Conservation (phyloP, 2,329 filamentous ascomycete species). For the Apiospora phragmitis region DNA sequence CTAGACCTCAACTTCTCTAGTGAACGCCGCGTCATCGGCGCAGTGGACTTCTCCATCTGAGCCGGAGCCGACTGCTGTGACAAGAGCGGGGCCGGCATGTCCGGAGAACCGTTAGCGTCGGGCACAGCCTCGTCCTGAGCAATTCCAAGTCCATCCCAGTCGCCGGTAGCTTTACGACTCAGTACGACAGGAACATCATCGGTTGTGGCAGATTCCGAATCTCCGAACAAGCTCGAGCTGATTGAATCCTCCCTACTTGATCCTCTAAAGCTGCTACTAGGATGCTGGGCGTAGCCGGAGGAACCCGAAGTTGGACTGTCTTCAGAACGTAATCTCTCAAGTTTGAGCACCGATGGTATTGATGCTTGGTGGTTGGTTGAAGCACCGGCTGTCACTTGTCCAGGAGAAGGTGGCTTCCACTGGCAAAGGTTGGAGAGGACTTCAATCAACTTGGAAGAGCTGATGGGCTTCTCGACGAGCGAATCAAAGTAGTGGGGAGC, state of each 20-base stretch:
- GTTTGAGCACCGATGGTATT: constrained; percentile 64
- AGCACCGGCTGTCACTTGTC: constrained; percentile 42
- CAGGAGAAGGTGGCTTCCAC: constrained; percentile 77
- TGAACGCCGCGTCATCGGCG: constrained; percentile 59
- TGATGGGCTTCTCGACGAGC: constrained; percentile 94
- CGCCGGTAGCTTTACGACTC: constrained; percentile 70
- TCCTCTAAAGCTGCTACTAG: constrained; percentile 74
- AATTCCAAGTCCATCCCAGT: constrained; percentile 83
- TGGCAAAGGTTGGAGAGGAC: constrained; percentile 85
- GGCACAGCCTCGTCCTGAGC: constrained; percentile 57
- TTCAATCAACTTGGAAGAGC: constrained; percentile 85
- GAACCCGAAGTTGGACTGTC: constrained; percentile 85
- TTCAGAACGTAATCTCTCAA: constrained; percentile 63
- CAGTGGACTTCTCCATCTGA: constrained; percentile 52
- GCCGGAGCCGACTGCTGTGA: constrained; percentile 66
- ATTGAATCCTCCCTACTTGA: constrained; percentile 89
- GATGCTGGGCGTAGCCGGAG: constrained; percentile 66
- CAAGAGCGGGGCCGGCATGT: constrained; percentile 53
- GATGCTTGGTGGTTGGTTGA: constrained; percentile 59
- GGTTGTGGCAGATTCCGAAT: constrained; percentile 74
- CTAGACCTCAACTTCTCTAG: constrained; percentile 74
- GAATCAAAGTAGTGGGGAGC: constrained; percentile 95
- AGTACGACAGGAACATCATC: constrained; percentile 79
- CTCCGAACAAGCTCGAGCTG: constrained; percentile 83
- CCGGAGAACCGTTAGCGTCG: constrained; percentile 35